These are phyloP conservation scores for Penicillium canariense DNA, from an alignment of 495 filamentous ascomycete species.

Conservation along the genomic window DNA sequence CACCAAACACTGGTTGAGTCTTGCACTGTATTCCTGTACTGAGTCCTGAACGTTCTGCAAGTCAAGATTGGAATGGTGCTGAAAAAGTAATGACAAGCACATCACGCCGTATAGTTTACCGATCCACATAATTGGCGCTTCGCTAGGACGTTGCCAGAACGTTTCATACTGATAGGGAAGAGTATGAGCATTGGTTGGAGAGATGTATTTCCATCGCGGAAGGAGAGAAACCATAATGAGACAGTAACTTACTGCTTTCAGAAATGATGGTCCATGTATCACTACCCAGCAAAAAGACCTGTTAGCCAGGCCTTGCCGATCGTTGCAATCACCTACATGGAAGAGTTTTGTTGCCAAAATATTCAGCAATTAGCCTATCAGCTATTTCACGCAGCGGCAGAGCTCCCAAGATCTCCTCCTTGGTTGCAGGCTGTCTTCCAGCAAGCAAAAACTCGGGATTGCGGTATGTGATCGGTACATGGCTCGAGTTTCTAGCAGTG, in stretches of 20 bases:
- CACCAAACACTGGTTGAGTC: conserved; percentile 34
- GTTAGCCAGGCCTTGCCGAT: neutral
- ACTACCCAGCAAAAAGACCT: neutral
- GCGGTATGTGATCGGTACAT: neutral
- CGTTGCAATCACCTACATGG: neutral
- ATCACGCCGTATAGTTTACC: conserved; percentile 32
- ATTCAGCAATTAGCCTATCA: conserved; percentile 18
- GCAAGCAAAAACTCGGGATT: conserved; percentile 8
- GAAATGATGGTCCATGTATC: conserved; percentile 19
- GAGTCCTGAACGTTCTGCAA: neutral
- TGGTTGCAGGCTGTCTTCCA: conserved; percentile 1
- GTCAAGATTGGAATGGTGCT: conserved; percentile 1
- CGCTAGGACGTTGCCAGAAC: conserved; percentile 26
- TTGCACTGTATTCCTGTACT: conserved; percentile 26
- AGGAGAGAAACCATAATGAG: neutral
- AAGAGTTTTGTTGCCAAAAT: conserved; percentile 5
- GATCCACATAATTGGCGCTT: conserved; percentile 30
- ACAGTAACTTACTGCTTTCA: conserved; percentile 12
- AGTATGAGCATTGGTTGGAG: neutral
- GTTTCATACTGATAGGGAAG: conserved; percentile 24
- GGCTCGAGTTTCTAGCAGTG: conserved; percentile 29
- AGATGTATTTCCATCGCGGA: neutral
- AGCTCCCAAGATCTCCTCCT: conserved; percentile 12
- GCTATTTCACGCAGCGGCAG: conserved; percentile 8
- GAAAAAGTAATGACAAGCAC: conserved; percentile 18